phyloP scores from a whole-genome alignment of 345 rosid genomes.

The Carallia brachiata region DNA sequence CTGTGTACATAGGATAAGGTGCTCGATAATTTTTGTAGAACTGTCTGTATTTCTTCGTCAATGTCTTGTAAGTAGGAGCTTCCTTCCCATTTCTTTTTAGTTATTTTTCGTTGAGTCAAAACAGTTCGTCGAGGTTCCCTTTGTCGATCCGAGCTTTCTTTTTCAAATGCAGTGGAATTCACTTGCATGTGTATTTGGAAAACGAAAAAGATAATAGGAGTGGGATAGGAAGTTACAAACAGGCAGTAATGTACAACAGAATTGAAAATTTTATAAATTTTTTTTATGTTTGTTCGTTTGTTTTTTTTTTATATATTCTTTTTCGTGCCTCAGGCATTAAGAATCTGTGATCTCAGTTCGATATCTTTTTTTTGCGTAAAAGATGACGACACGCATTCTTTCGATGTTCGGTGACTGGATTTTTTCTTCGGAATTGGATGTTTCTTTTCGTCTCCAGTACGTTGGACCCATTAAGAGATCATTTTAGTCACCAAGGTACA shows the following conservation, averaged over 20 bases:
- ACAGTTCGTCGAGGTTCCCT: background rate
- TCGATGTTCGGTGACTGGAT: background rate
- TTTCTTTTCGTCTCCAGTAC: background rate
- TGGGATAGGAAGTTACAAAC: background rate
- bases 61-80: slow-evolving; percentile 4
- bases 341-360: background rate
- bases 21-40: slow-evolving; percentile 17
- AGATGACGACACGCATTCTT: background rate
- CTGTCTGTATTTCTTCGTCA: slow-evolving; percentile 2
- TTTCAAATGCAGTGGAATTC: background rate
- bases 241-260: slow-evolving; percentile 6
- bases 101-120: background rate
- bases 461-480: background rate
- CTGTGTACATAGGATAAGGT: slow-evolving; percentile 18
- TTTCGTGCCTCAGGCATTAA: background rate
- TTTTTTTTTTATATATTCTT: background rate
- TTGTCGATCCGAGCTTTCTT: background rate
- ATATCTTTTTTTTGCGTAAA: no score
- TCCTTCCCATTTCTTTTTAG: background rate
- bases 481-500: no score
- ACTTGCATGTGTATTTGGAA: slow-evolving; percentile 2
- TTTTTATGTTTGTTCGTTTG: no score
- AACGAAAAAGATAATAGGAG: slow-evolving; percentile 1
- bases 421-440: background rate
- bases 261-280: background rate